Evolutionary conservation across 139 green algal genomes (phyloP).

Genomic region (Ulvella scutata): DNA sequence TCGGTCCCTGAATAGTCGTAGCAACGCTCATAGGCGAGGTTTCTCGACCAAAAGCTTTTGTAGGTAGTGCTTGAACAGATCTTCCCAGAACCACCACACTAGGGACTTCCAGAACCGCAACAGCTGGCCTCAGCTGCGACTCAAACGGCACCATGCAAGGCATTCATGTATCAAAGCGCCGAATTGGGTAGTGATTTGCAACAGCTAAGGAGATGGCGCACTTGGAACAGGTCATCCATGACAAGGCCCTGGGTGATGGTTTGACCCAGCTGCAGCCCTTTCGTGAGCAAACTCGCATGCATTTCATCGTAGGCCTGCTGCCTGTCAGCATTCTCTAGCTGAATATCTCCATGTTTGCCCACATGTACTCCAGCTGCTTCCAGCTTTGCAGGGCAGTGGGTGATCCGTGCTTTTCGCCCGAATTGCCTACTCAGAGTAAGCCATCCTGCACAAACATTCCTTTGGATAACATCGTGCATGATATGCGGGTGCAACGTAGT

Average conservation of each 20-base stretch:
- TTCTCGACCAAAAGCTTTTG: background rate
- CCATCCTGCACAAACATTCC: no score
- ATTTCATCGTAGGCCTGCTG: background rate
- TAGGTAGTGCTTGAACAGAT: background rate
- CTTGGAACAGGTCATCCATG: background rate
- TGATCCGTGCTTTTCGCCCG: background rate
- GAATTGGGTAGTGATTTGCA: background rate
- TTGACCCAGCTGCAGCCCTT: background rate
- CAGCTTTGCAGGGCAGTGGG: background rate
- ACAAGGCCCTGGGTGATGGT: background rate
- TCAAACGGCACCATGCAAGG: background rate
- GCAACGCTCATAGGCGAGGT: background rate
- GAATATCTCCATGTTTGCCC: background rate
- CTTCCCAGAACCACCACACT: background rate
- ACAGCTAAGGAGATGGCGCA: background rate
- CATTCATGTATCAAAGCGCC: background rate
- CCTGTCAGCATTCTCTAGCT: background rate
- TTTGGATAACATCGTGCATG: no score
- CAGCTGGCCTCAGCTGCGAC: background rate
- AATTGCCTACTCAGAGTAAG: background rate
- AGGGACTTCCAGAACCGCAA: background rate
- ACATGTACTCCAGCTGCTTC: background rate
- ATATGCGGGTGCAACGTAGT: no score
- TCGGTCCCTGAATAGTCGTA: background rate
- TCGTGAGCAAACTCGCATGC: background rate